Conservation (phyloP, 208 protist genomes). For the Perkinsela sp. region DNA sequence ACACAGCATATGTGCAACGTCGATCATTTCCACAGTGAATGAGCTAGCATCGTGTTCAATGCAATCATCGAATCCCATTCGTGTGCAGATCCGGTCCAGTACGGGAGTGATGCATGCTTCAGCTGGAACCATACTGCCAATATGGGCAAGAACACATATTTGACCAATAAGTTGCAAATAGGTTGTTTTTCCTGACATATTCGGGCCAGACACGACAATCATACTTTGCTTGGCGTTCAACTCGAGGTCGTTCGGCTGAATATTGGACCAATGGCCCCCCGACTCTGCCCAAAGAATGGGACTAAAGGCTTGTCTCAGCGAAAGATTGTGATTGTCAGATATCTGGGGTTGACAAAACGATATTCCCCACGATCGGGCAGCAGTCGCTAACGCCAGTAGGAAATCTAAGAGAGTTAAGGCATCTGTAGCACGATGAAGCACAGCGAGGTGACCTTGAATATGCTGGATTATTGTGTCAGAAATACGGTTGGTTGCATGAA, state of each 20-base stretch:
- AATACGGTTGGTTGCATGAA: not conserved
- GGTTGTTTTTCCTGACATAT: constrained; percentile 73
- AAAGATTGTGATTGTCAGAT: not conserved
- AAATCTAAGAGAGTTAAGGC: not conserved
- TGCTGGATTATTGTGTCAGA: not conserved
- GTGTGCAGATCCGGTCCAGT: constrained; percentile 10
- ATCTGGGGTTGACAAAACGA: not conserved
- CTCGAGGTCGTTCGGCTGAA: not conserved
- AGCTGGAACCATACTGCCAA: constrained; percentile 63
- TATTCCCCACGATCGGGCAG: not conserved
- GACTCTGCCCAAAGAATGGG: not conserved
- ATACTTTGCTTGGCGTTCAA: constrained; percentile 5
- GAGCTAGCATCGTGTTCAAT: constrained; percentile 8
- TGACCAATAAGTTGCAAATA: constrained; percentile 61
- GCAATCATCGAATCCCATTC: constrained; percentile 7
- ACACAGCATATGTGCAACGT: constrained; percentile 46
- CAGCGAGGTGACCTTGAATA: not conserved
- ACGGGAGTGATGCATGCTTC: constrained; percentile 8
- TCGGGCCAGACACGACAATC: constrained; percentile 60
- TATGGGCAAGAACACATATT: constrained; percentile 56
- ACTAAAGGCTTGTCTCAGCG: not conserved
- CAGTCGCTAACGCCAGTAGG: not conserved
- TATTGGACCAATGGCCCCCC: not conserved
- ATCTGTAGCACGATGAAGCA: not conserved
- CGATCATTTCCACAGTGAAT: constrained; percentile 23